Conservation (phyloP, 2,329 filamentous ascomycete genomes). For the Zymoseptoria pseudotritici region DNA sequence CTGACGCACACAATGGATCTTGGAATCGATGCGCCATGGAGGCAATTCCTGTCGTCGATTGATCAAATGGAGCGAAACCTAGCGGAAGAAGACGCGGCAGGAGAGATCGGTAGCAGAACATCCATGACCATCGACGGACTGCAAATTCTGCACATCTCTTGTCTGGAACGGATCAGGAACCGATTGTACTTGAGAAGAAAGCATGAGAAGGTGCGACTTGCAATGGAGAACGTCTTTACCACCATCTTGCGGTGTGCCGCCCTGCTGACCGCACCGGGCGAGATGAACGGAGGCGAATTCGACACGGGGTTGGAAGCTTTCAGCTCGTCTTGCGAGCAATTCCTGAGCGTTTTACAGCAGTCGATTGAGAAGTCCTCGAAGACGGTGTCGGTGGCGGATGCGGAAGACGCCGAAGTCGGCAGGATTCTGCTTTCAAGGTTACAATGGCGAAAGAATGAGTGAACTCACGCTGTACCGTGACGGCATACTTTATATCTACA, state of each 20-base stretch:
- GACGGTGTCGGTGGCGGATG: background rate
- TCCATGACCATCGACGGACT: conserved; percentile 20
- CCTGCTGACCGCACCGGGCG: conserved; percentile 1
- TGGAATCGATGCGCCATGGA: conserved; percentile 68
- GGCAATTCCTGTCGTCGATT: conserved; percentile 59
- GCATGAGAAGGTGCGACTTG: conserved; percentile 19
- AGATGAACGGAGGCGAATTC: background rate
- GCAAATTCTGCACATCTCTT: conserved; percentile 20
- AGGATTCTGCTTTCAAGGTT: conserved; percentile 15
- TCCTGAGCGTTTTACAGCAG: conserved; percentile 9
- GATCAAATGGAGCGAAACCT: conserved; percentile 55
- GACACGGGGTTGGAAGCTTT: conserved; percentile 2
- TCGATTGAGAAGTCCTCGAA: conserved; percentile 13
- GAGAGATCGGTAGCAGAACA: conserved; percentile 6
- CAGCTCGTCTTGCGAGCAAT: conserved; percentile 1
- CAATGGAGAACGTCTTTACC: conserved; percentile 22
- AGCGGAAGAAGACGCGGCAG: conserved; percentile 37
- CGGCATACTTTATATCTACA: background rate
- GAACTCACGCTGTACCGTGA: background rate
- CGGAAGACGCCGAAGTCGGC: conserved; percentile 13
- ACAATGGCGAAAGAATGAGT: conserved; percentile 10
- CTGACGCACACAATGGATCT: conserved; percentile 73
- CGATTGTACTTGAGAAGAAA: conserved; percentile 27
- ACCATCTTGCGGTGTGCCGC: conserved; percentile 18
- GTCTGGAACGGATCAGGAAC: conserved; percentile 24